Conservation (phyloP, 345 rosid species). For the Bruguiera sexangula region DNA sequence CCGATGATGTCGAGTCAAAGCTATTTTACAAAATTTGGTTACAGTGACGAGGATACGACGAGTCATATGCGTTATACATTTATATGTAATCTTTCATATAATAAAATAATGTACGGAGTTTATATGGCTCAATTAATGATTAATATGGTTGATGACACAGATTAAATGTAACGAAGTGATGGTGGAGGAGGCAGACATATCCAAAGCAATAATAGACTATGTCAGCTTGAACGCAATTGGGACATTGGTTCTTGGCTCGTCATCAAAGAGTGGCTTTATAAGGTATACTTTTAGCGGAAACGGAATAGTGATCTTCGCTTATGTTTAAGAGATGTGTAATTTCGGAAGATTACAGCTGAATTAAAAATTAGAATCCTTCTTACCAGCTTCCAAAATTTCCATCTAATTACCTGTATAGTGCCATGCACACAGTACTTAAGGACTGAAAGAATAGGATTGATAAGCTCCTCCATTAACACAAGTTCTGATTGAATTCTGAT, state of each 20-base stretch:
- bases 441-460: too few relatives aligned
- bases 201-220: conserved; percentile 54
- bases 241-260: conserved; percentile 51
- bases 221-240: conserved; percentile 32
- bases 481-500: neutral
- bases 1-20: too few relatives aligned
- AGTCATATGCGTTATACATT: neutral
- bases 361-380: neutral
- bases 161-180: conserved; percentile 55
- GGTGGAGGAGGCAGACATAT: conserved; percentile 49
- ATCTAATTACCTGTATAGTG: too few relatives aligned
- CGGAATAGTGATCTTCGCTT: neutral
- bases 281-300: conserved; percentile 34
- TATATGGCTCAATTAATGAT: neutral
- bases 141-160: conserved; percentile 26
- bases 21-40: too few relatives aligned
- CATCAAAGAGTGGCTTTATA: conserved; percentile 52
- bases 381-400: too few relatives aligned
- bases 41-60: too few relatives aligned
- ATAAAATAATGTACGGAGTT: neutral
- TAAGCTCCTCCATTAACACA: too few relatives aligned
- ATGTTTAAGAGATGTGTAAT: neutral
- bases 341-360: neutral
- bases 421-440: too few relatives aligned
- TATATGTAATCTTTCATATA: neutral